Evolutionary conservation across 441 rosid genomes (phyloP), one percentile per base, ranked within the genome.

Genomic region (Croton setiger): DNA sequence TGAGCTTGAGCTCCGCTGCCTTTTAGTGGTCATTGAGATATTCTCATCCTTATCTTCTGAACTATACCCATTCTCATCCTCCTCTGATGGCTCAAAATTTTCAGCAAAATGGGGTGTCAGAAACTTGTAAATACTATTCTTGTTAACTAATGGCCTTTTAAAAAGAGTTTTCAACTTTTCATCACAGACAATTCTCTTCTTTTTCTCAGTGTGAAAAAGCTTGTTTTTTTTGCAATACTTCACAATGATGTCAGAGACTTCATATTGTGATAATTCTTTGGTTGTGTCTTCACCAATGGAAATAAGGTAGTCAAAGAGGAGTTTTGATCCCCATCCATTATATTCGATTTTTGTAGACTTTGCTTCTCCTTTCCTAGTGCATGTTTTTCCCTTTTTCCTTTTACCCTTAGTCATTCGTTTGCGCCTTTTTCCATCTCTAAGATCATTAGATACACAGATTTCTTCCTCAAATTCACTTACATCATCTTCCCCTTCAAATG

Each of bases 171-270:
- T 69, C 15, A 87, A 73, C 60, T 52, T 76, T 70, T 71, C 74
- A 83, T 85, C 89, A 64, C 92, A 83, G 9, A 76, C 12, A 64
- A 85, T 60, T 61, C 23, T 82, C 75, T 76, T 85, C 80, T 69
- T 83, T 59, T 72, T 79, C 61, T 45, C 36, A 1, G 74, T 82
- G 62, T 85, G 72, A 68, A 82, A 80, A 68, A 85, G 84, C 8
- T 73, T 69, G 33, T 83, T 60, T 60, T 78, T 78, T 3, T 64
- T 41, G 69, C 84, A 85, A 68, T 87, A 85, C 15, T 48, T 57
- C 7, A 13, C 51, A 51, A 85, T 71, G 12, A 87, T 75, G 43
- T 63, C 15, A 43, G 69, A 62, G 39, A 83, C 81, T 9, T 74
- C 85, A 43, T 43, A 15, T 21, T 76, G 81, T 2, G 88, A 79